Conservation (phyloP, 371 early-diverging fungal species). For the Syncephalastrum monosporum region DNA sequence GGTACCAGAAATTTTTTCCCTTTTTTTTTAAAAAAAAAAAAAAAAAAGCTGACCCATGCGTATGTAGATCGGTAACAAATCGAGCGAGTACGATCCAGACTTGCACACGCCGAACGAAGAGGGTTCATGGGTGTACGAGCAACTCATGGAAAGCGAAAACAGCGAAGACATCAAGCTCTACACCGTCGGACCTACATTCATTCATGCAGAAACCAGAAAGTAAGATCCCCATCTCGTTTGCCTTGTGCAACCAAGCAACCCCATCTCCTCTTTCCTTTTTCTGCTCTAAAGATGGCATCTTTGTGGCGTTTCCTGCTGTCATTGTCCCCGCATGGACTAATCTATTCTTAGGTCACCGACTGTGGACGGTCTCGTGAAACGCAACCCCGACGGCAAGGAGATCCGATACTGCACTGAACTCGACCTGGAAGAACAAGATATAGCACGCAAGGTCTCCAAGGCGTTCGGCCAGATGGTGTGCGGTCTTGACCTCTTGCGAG, state of each 20-base stretch:
- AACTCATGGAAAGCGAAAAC: slow-evolving; percentile 92
- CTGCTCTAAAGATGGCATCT: not conserved
- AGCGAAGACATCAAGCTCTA: slow-evolving; percentile 98
- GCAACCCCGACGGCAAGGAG: slow-evolving; percentile 98
- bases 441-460: slow-evolving; percentile 76
- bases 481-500: slow-evolving; percentile 94
- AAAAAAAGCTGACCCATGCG: slow-evolving; percentile 4
- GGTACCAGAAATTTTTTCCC: slow-evolving; percentile 33
- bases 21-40: no score
- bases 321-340: no score
- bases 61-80: slow-evolving; percentile 86
- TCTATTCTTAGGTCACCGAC: slow-evolving; percentile 80
- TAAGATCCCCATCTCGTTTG: slow-evolving; percentile 25
- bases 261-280: slow-evolving; percentile 4
- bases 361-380: slow-evolving; percentile 95
- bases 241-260: slow-evolving; percentile 3
- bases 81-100: slow-evolving; percentile 86
- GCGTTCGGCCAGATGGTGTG: slow-evolving; percentile 95
- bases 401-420: slow-evolving; percentile 89
- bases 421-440: slow-evolving; percentile 78
- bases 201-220: slow-evolving; percentile 98
- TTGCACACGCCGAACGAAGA: slow-evolving; percentile 65
- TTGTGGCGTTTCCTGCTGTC: no score
- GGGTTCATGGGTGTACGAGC: slow-evolving; percentile 94
- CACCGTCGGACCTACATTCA: slow-evolving; percentile 86